phyloP scores from a whole-genome alignment of 129 eudicot species.

The Flaveria bidentis region DNA sequence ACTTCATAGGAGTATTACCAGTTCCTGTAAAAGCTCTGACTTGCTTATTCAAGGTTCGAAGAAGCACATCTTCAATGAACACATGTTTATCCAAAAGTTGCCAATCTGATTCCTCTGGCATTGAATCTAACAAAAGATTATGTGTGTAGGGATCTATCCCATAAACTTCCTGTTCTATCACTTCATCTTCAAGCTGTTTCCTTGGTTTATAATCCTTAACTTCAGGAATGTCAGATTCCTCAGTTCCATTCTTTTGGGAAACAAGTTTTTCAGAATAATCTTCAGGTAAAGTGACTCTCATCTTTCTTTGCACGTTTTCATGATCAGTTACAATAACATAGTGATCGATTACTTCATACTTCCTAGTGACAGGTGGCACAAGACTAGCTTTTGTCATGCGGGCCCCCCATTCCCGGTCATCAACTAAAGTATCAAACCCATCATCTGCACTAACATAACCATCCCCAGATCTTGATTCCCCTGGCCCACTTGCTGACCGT shows the following conservation, averaged over 20 bases:
- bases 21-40: conserved; percentile 76
- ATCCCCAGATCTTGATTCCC: conserved; percentile 48
- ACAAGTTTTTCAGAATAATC: conserved; percentile 77
- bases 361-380: conserved; percentile 96
- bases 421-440: conserved; percentile 57
- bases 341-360: conserved; percentile 88
- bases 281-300: conserved; percentile 86
- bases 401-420: conserved; percentile 99
- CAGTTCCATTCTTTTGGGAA: conserved; percentile 80
- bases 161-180: conserved; percentile 95
- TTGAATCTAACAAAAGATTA: conserved; percentile 88
- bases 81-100: conserved; percentile 75
- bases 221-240: conserved; percentile 96
- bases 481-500: conserved; percentile 44
- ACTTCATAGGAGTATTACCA: conserved; percentile 88
- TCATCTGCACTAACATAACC: conserved; percentile 55
- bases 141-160: conserved; percentile 98
- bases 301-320: conserved; percentile 82
- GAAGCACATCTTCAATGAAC: conserved; percentile 86
- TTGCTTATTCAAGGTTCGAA: conserved; percentile 77
- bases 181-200: conserved; percentile 89
- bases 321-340: conserved; percentile 87
- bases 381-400: conserved; percentile 98
- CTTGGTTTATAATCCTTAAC: conserved; percentile 89
- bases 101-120: conserved; percentile 92